phyloP scores from a whole-genome alignment of 345 rosid species.

The Lumnitzera racemosa region DNA sequence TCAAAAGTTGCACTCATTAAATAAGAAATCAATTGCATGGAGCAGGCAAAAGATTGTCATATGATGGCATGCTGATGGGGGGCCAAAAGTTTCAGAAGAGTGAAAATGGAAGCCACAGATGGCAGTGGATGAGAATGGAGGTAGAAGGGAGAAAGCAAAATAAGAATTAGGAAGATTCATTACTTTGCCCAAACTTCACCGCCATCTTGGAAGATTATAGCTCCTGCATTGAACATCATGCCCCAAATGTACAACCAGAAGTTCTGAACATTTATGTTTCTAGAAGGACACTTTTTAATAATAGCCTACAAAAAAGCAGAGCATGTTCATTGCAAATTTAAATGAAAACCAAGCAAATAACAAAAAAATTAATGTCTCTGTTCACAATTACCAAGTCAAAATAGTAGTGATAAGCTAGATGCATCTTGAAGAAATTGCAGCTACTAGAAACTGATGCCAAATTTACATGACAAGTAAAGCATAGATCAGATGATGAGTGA shows the following conservation, averaged over 20 bases:
- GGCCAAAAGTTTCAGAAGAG: too few relatives aligned
- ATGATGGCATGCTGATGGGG: too few relatives aligned
- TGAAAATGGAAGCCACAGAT: too few relatives aligned
- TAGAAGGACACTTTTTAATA: constrained; percentile 83
- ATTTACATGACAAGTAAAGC: too few relatives aligned
- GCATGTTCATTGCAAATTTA: constrained; percentile 2
- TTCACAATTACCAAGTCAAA: too few relatives aligned
- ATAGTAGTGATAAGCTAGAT: too few relatives aligned
- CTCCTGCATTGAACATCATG: constrained; percentile 90
- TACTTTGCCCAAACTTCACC: constrained; percentile 87
- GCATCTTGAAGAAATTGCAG: too few relatives aligned
- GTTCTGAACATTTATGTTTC: constrained; percentile 92
- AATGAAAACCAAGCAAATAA: neutral
- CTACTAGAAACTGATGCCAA: too few relatives aligned
- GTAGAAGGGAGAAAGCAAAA: too few relatives aligned
- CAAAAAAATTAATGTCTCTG: too few relatives aligned
- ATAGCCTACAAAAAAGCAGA: constrained; percentile 65
- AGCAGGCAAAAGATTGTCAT: neutral
- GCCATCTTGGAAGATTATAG: constrained; percentile 83
- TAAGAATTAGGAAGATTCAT: constrained; percentile 7
- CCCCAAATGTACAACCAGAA: constrained; percentile 95
- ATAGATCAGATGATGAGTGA: neutral
- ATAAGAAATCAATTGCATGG: constrained; percentile 1
- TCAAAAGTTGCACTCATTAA: neutral
- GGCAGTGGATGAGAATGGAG: too few relatives aligned